Evolutionary conservation across 345 rosid species (phyloP).

Genomic region (Lumnitzera racemosa): DNA sequence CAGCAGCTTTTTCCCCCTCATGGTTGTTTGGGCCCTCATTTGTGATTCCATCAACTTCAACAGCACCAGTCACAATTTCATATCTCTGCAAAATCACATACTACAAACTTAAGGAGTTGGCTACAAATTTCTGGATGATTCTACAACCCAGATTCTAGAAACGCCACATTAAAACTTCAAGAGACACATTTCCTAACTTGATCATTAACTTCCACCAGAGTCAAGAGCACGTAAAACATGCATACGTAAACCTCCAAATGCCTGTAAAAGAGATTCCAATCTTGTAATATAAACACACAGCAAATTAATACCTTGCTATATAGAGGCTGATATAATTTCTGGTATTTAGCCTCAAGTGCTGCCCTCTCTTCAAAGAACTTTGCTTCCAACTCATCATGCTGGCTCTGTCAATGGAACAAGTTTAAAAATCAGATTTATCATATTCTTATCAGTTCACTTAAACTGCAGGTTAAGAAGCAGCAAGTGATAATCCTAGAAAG

Average conservation of each 20-base stretch:
- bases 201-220: no score
- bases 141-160: neutral
- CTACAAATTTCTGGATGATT: neutral
- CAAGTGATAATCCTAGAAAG: no score
- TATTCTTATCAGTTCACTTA: neutral
- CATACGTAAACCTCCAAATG: neutral
- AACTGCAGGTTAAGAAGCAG: no score
- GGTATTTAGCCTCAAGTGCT: conserved; percentile 86
- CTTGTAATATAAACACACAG: neutral
- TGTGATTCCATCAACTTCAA: conserved; percentile 53
- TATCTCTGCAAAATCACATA: conserved; percentile 44
- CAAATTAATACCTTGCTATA: conserved; percentile 48
- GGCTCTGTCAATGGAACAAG: conserved; percentile 36
- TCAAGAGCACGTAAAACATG: neutral
- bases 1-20: conserved; percentile 46
- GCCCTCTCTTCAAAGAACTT: conserved; percentile 91
- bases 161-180: no score
- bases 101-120: neutral
- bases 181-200: no score
- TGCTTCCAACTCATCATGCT: conserved; percentile 76
- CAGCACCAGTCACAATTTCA: conserved; percentile 79
- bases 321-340: conserved; percentile 71
- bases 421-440: neutral
- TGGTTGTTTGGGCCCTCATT: conserved; percentile 39
- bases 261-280: no score